phyloP scores from a whole-genome alignment of 495 filamentous ascomycete genomes.

The Aspergillus affinis region DNA sequence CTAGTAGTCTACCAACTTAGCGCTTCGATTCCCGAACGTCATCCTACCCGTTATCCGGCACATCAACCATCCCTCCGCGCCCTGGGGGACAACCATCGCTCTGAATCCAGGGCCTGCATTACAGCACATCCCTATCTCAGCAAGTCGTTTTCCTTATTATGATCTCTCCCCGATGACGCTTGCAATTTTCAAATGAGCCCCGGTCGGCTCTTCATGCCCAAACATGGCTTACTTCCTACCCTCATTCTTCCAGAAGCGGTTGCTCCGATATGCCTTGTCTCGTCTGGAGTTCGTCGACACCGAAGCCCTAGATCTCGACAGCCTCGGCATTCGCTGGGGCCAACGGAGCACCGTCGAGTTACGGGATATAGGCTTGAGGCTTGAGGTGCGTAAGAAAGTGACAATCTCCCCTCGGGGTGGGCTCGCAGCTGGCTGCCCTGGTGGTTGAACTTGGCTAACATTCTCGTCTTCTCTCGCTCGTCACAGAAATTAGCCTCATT shows the following conservation, averaged over 20 bases:
- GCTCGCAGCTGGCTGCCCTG: background rate
- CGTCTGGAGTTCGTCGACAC: conserved; percentile 80
- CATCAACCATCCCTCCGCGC: conserved; percentile 15
- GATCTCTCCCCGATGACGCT: conserved; percentile 3
- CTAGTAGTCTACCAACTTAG: conserved; percentile 8
- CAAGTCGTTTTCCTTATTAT: conserved; percentile 2
- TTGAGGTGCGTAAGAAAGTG: conserved; percentile 55
- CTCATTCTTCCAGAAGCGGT: conserved; percentile 76
- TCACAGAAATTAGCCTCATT: conserved; percentile 70
- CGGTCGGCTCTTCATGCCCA: conserved; percentile 29
- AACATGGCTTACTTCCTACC: conserved; percentile 62
- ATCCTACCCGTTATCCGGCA: conserved; percentile 16
- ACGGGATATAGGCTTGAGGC: conserved; percentile 72
- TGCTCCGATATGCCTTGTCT: conserved; percentile 77
- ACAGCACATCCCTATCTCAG: conserved; percentile 3
- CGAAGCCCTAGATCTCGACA: conserved; percentile 74
- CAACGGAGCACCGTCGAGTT: conserved; percentile 76
- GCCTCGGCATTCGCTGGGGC: conserved; percentile 74
- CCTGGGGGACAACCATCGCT: background rate
- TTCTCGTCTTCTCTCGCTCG: conserved; percentile 4
- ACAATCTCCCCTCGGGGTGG: conserved; percentile 12
- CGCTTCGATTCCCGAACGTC: conserved; percentile 23
- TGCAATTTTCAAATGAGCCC: conserved; percentile 30
- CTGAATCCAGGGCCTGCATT: background rate
- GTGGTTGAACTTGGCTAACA: conserved; percentile 15